Percentiles rank a stretch among this genome's conserved stretches.
Conservation (phyloP, 1,139 yeast genomes). For the Diutina ranongensis region DNA sequence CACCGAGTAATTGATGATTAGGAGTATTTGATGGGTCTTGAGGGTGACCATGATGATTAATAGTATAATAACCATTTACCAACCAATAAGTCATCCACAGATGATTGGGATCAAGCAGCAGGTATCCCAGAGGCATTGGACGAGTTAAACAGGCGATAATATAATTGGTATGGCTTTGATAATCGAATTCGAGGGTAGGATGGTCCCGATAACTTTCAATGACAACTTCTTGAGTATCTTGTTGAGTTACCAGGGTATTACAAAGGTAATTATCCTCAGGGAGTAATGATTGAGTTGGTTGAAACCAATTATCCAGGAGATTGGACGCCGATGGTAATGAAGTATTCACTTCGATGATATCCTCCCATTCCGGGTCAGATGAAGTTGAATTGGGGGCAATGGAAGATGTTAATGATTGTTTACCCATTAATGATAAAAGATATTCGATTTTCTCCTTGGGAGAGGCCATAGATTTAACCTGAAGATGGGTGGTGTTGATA, state of each 20-base stretch:
- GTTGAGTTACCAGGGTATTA: constrained; percentile 30
- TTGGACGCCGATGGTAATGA: background rate
- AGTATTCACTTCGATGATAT: background rate
- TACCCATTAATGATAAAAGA: background rate
- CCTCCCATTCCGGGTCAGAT: background rate
- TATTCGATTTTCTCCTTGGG: background rate
- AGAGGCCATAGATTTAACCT: background rate
- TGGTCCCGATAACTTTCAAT: constrained; percentile 16
- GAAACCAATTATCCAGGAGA: background rate
- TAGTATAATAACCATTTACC: constrained; percentile 33
- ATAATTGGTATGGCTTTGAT: constrained; percentile 12
- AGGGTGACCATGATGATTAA: constrained; percentile 12
- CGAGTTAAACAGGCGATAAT: constrained; percentile 21
- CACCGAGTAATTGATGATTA: constrained; percentile 9
- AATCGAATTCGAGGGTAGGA: constrained; percentile 12
- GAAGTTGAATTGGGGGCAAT: no score
- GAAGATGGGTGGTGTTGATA: background rate
- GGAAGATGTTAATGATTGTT: background rate
- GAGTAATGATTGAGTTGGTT: constrained; percentile 7
- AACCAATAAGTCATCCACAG: constrained; percentile 91
- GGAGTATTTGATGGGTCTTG: constrained; percentile 10
- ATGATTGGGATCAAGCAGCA: constrained; percentile 69
- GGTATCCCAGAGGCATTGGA: constrained; percentile 38
- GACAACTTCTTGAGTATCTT: constrained; percentile 28
- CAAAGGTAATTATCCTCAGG: constrained; percentile 9